Base-by-base conservation (phyloP, 2,329 filamentous ascomycete species). In the Periglandula ipomoeae region DNA sequence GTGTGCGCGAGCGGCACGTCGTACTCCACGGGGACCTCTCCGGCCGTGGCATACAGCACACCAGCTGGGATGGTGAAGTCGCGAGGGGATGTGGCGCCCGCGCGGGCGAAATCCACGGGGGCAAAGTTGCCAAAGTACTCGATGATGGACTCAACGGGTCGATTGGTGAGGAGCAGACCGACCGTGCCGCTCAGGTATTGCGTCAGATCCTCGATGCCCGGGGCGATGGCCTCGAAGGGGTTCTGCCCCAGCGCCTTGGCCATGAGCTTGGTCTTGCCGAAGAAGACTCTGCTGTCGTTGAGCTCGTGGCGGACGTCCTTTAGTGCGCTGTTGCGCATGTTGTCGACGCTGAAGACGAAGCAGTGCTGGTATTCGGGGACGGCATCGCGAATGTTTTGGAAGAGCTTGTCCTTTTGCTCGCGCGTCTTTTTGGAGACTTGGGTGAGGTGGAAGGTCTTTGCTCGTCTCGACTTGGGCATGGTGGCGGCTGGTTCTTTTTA, bases 181-280 rank as follows among this genome's bases (percentile, higher is more conserved):
- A 96, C 88, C 59, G 86, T 85, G 61, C 93, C 93, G 57, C 76
- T 70, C 46, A 97, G 75, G 73, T 87, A 79, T 41, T 73, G 72
- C 19, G 78, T 71, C 50, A 96, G 81, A 54, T 72, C 70, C 64
- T 87, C 75, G 60, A 93, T 81, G 64, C 88, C 87, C 40, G 87
- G 80, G 58, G 88, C 86, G 69, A 87, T 79, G 70, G 90, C 88
- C 61, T 88, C 85, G 62, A 87, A 85, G 57, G 82, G 76, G 47
- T 76, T 83, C 55, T 79, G 79, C 63, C 93, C 93, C 23, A 98
- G 85, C 50, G 93, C 90, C 71, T 93, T 91, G 60, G 87, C 84
- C 89, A 97, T 97, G 68, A 98, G 90, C 73, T 97, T 97, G 52
- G 91, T 97, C 75, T 97, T 98, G 72, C 91, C 93, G 70, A 96